A percentile compares a stretch with the other conserved stretches of the same genome.
Conservation (phyloP, 108 stramenopile species). For the Cyclotella kingstonii region DNA sequence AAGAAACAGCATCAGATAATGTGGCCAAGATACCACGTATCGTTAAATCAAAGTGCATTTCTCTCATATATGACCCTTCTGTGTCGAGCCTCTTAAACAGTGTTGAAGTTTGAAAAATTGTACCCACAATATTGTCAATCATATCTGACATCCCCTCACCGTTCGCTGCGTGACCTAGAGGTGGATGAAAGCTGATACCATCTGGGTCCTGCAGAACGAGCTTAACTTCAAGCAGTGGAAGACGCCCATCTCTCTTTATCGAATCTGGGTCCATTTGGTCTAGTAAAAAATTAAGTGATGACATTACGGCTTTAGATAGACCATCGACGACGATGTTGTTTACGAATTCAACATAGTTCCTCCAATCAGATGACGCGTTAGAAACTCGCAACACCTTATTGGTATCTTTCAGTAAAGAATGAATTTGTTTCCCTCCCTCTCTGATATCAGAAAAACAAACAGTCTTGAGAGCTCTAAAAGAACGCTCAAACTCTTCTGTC, state of each 20-base stretch:
- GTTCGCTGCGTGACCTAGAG: conserved; percentile 34
- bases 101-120: conserved; percentile 74
- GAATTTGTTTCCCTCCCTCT: conserved; percentile 77
- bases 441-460: conserved; percentile 68
- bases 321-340: conserved; percentile 80
- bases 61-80: conserved; percentile 82
- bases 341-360: conserved; percentile 80
- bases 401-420: conserved; percentile 69
- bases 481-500: conserved; percentile 78
- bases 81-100: conserved; percentile 82
- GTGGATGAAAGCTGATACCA: conserved; percentile 59
- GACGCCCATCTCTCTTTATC: conserved; percentile 53
- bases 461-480: conserved; percentile 49
- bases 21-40: conserved; percentile 62
- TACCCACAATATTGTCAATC: conserved; percentile 69
- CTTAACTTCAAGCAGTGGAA: conserved; percentile 81
- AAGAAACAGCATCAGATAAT: conserved; percentile 57
- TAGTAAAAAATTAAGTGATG: conserved; percentile 66
- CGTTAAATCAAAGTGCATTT: conserved; percentile 71
- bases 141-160: conserved; percentile 64
- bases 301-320: conserved; percentile 56
- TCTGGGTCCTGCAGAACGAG: conserved; percentile 54
- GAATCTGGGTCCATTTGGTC: conserved; percentile 69
- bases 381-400: conserved; percentile 67
- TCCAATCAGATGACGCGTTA: conserved; percentile 80